Percentiles rank a stretch among this genome's conserved stretches.
Conservation (phyloP, 1,284 basidiomycete genomes). For the Peniophora sp. region DNA sequence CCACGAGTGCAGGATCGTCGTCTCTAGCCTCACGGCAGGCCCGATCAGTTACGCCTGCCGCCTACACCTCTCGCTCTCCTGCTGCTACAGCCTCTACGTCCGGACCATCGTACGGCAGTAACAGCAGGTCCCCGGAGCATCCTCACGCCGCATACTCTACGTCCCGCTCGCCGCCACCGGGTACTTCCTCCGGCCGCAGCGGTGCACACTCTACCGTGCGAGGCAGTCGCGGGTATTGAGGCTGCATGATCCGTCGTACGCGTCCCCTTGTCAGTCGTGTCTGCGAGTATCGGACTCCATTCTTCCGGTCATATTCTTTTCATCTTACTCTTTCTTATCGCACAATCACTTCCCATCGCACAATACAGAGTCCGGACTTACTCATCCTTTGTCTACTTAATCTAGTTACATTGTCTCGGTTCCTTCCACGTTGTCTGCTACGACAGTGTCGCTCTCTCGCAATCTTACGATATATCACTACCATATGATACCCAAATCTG, state of each 20-base stretch:
- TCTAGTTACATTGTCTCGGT: no score
- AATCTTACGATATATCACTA: no score
- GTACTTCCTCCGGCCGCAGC: not conserved
- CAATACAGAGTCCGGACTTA: no score
- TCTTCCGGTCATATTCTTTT: no score
- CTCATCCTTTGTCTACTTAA: no score
- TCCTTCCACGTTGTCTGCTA: no score
- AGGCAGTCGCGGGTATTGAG: not conserved
- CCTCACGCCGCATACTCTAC: not conserved
- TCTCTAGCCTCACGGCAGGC: not conserved
- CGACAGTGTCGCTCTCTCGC: no score
- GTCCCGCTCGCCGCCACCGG: not conserved
- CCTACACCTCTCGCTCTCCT: not conserved
- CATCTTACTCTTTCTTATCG: no score
- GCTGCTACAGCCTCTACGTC: not conserved
- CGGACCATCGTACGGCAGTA: not conserved
- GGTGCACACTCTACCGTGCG: not conserved
- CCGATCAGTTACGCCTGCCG: not conserved
- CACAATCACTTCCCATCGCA: no score
- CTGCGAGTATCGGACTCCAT: no score
- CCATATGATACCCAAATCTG: no score
- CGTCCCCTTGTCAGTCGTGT: no score
- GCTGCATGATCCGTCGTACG: not conserved
- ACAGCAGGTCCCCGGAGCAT: not conserved
- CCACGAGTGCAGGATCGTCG: not conserved